Evolutionary conservation across 306 rosid genomes (phyloP).

Genomic region (Vigna reflexopilosa): DNA sequence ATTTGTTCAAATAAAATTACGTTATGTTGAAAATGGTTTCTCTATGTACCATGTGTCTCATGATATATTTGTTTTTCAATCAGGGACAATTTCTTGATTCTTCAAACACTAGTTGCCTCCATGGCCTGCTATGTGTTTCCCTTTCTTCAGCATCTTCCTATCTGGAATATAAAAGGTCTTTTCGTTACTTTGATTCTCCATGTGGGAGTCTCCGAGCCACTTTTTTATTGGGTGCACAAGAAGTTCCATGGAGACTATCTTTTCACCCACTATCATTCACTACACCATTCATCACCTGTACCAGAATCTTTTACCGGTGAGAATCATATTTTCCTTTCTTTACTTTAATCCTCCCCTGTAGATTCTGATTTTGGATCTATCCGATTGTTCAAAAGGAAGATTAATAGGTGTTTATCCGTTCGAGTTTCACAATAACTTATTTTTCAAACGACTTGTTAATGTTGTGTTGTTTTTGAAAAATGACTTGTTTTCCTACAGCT

Average conservation of each 20-base stretch:
- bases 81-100: conserved; percentile 94
- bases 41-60: background rate
- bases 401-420: background rate
- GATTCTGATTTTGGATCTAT: conserved; percentile 1
- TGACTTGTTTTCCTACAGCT: conserved; percentile 56
- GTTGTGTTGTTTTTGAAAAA: background rate
- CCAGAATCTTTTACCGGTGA: conserved; percentile 75
- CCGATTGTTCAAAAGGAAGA: conserved; percentile 14
- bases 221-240: conserved; percentile 78
- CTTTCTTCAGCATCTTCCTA: conserved; percentile 64
- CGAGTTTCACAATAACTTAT: background rate
- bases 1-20: background rate
- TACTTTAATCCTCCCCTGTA: background rate
- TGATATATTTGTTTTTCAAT: background rate
- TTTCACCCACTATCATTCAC: conserved; percentile 71
- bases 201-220: conserved; percentile 82
- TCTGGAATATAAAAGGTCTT: conserved; percentile 72
- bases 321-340: background rate
- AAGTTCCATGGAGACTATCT: conserved; percentile 60
- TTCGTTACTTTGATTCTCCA: conserved; percentile 66
- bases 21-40: conserved; percentile 1
- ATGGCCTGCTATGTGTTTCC: conserved; percentile 60
- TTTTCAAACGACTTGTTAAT: background rate
- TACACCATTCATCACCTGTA: conserved; percentile 84
- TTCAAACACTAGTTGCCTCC: conserved; percentile 66